Base-by-base conservation (phyloP, 2,329 filamentous ascomycete genomes). In the Venturia oleaginea region DNA sequence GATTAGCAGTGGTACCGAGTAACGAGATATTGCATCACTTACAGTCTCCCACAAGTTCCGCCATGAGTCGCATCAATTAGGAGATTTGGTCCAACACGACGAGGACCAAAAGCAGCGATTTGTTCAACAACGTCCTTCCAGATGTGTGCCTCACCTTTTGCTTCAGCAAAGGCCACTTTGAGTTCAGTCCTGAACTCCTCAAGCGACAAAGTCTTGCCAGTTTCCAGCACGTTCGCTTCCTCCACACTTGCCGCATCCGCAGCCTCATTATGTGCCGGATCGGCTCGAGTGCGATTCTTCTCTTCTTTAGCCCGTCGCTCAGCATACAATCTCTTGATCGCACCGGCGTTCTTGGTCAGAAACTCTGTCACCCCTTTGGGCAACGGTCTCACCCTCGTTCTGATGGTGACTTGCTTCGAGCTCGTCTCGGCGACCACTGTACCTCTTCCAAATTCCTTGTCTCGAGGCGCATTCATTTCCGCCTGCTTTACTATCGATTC, bases 51-150 rank as follows among this genome's bases (percentile, higher is more conserved):
- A 68, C 90, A 90, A 51, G 89, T 85, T 42, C 86, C 84, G 22
- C 85, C 84, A 48, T 84, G 80, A 0, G 93, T 97, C 4, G 85
- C 82, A 73, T 99, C 94, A 65, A 99, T 85, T 7, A 99, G 81
- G 4, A 99, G 77, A 73, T 99, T 99, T 1, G 93, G 91, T 0
- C 94, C 94, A 15, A 86, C 86, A 69, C 93, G 81, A 64, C 89
- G 83, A 1, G 94, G 93, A 0, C 93, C 94, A 74, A 99, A 99
- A 0, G 91, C 89, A n/a, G 87, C 85, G 69, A 99, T 93, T 70
- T 86, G 86, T 66, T 95, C 87, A 34, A 94, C 84, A 13, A 88
- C 80, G 67, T 86, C 85, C 68, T 85, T 86, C 91, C 92, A 97
- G 1, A 84, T 74, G 15, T 96, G 91, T 46, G 84, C 85, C 64